Evolutionary conservation across 257 asterid species (phyloP).

Genomic region (Echium plantagineum): DNA sequence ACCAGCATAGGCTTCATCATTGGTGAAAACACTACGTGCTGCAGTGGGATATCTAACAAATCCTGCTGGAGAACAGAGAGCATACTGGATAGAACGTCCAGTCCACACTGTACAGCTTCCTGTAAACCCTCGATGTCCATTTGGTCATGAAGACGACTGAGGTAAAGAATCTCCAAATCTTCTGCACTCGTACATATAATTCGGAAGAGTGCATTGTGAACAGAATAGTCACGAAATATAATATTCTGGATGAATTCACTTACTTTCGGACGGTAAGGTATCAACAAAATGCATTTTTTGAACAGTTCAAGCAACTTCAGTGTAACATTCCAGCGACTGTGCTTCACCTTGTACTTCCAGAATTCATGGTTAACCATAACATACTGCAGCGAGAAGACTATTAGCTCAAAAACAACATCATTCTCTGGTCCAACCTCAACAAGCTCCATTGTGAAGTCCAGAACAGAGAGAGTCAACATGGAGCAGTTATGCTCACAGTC

Average conservation of each 20-base stretch:
- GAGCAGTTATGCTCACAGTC: constrained; percentile 91
- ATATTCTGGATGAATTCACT: constrained; percentile 52
- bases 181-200: constrained; percentile 71
- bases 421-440: constrained; percentile 67
- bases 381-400: constrained; percentile 79
- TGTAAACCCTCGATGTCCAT: constrained; percentile 83
- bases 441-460: constrained; percentile 77
- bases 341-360: constrained; percentile 78
- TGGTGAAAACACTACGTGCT: constrained; percentile 58
- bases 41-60: constrained; percentile 26
- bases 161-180: constrained; percentile 66
- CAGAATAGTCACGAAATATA: constrained; percentile 65
- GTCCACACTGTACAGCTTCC: constrained; percentile 48
- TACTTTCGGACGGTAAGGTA: constrained; percentile 38
- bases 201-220: constrained; percentile 67
- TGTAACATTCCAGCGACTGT: constrained; percentile 87
- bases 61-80: constrained; percentile 53
- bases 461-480: constrained; percentile 68
- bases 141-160: constrained; percentile 61
- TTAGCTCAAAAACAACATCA: constrained; percentile 61
- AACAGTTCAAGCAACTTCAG: constrained; percentile 80
- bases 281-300: constrained; percentile 48
- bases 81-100: constrained; percentile 65
- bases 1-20: constrained; percentile 65
- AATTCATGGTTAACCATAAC: constrained; percentile 81